Conservation (phyloP, 257 asterid genomes). For the Penstemon eatonii region DNA sequence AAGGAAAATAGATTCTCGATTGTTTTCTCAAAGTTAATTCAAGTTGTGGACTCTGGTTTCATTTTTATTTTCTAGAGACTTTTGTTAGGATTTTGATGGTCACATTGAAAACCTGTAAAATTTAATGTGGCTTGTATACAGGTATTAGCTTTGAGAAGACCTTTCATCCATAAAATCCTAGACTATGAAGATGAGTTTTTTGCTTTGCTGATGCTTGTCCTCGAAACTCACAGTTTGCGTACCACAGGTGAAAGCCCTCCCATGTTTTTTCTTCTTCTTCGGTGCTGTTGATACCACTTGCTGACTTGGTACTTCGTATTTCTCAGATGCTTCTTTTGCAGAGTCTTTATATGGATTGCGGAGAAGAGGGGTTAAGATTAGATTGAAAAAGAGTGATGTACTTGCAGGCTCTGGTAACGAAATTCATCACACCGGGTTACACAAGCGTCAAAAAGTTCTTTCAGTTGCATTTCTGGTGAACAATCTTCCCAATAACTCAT, state of each 20-base stretch:
- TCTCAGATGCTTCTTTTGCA: conserved; percentile 88
- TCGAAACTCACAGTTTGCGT: conserved; percentile 93
- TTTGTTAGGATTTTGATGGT: conserved; percentile 1
- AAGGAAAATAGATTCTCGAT: too few species aligned
- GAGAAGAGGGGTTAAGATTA: conserved; percentile 71
- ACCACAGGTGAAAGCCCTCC: conserved; percentile 58
- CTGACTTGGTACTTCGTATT: conserved; percentile 29
- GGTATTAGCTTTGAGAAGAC: conserved; percentile 92
- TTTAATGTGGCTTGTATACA: conserved; percentile 33
- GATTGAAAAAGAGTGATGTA: conserved; percentile 39
- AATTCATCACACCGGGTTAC: conserved; percentile 62
- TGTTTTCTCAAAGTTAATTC: not conserved
- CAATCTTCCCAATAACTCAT: conserved; percentile 13
- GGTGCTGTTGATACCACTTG: conserved; percentile 15
- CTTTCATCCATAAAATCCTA: conserved; percentile 82
- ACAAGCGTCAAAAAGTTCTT: conserved; percentile 76
- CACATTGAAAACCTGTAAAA: conserved; percentile 2
- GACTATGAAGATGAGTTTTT: conserved; percentile 95
- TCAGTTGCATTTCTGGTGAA: conserved; percentile 86
- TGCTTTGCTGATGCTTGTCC: conserved; percentile 87
- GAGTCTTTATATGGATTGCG: conserved; percentile 91
- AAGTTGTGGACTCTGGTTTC: conserved; percentile 5
- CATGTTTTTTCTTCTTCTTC: not conserved
- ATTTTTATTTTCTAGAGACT: not conserved
- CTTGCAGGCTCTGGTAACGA: conserved; percentile 43